These are phyloP conservation scores for Beauveria pseudobassiana DNA, from an alignment of 2,329 filamentous ascomycete genomes.

Conservation along the genomic window DNA sequence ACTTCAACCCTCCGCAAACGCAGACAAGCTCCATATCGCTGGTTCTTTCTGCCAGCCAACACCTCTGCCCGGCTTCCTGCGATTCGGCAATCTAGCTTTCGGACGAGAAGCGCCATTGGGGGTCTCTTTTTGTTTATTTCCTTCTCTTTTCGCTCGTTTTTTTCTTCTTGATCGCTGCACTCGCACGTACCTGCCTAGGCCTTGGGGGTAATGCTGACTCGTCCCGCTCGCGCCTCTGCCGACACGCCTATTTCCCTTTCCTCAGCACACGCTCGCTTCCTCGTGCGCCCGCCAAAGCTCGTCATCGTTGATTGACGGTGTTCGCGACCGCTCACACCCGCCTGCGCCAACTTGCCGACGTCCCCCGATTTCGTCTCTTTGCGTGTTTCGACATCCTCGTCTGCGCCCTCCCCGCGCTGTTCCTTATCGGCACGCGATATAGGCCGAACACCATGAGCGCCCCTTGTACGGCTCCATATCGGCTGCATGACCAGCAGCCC, in stretches of 20 bases:
- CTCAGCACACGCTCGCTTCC: not conserved
- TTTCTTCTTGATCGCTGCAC: not conserved
- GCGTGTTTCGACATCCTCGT: not conserved
- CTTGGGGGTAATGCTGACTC: slow-evolving; percentile 9
- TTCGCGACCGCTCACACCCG: not conserved
- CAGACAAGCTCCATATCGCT: not conserved
- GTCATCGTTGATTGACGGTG: not conserved
- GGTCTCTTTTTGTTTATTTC: not conserved
- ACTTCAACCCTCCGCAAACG: not conserved
- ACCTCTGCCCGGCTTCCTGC: not conserved
- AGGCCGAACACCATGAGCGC: slow-evolving; percentile 17
- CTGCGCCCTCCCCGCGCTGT: not conserved
- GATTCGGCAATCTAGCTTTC: not conserved
- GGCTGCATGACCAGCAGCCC: not conserved
- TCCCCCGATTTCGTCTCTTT: not conserved
- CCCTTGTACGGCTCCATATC: slow-evolving; percentile 16
- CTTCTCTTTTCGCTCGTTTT: not conserved
- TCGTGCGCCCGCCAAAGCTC: not conserved
- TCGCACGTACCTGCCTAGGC: not conserved
- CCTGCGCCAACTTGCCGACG: not conserved
- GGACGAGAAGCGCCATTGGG: not conserved
- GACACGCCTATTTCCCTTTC: slow-evolving; percentile 4
- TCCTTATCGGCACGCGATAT: not conserved
- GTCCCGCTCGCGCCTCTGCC: slow-evolving; percentile 1
- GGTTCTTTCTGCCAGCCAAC: not conserved